These are phyloP conservation scores for Tolypocladium tundrense DNA, from an alignment of 2,329 filamentous ascomycete species.

Conservation along the genomic window DNA sequence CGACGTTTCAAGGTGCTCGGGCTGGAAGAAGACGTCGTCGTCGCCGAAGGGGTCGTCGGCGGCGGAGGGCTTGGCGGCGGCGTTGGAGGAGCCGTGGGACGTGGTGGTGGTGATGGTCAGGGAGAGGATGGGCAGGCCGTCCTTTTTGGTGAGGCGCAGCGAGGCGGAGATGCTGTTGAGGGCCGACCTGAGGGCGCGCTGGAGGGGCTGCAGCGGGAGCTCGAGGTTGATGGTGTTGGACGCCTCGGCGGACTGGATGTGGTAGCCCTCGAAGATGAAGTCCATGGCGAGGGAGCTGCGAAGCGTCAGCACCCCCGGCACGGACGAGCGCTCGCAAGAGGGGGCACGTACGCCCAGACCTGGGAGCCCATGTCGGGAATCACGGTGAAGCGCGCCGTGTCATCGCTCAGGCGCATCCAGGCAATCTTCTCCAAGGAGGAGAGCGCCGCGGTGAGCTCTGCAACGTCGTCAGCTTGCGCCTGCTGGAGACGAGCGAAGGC, in stretches of 20 bases:
- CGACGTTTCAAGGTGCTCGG: constrained; percentile 43
- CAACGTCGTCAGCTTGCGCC: not conserved
- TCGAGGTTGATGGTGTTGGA: constrained; percentile 94
- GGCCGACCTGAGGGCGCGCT: constrained; percentile 85
- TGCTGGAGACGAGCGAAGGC: not conserved
- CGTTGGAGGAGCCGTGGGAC: constrained; percentile 23
- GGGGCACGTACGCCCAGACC: constrained; percentile 73
- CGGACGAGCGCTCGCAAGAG: not conserved
- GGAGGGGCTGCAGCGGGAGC: constrained; percentile 76
- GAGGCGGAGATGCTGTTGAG: constrained; percentile 70
- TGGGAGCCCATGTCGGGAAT: constrained; percentile 91
- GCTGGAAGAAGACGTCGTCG: constrained; percentile 35
- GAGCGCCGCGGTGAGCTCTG: constrained; percentile 52
- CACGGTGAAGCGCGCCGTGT: constrained; percentile 85
- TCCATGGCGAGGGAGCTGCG: constrained; percentile 54
- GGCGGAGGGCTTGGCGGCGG: constrained; percentile 19
- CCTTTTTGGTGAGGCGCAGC: constrained; percentile 86
- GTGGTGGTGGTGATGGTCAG: constrained; percentile 81
- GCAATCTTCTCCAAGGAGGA: constrained; percentile 69
- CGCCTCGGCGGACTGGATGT: constrained; percentile 71
- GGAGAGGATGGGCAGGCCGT: constrained; percentile 74
- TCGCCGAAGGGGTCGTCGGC: constrained; percentile 28
- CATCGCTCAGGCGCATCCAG: constrained; percentile 82
- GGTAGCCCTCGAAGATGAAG: constrained; percentile 78
- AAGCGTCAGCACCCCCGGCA: not conserved